These are phyloP conservation scores for Rhizoclosmatium globosum DNA, from an alignment of 192 early-diverging fungal species.

Conservation along the genomic window DNA sequence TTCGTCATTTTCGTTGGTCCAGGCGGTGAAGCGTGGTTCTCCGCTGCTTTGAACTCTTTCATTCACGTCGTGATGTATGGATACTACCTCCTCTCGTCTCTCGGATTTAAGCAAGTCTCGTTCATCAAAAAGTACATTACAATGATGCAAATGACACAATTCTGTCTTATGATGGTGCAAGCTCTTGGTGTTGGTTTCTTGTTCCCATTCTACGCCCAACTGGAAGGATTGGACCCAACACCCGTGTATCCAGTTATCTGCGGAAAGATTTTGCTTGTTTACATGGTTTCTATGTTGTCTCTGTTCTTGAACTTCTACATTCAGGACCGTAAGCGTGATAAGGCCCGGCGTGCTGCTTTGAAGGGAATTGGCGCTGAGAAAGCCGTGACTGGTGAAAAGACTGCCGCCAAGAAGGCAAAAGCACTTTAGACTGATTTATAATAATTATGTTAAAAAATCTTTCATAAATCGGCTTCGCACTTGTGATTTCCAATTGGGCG, in stretches of 20 bases:
- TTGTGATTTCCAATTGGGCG: no score
- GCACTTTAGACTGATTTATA: background rate
- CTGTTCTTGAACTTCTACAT: slow-evolving; percentile 70
- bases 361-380: background rate
- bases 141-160: slow-evolving; percentile 71
- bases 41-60: slow-evolving; percentile 63
- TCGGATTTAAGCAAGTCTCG: slow-evolving; percentile 58
- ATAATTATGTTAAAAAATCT: no score
- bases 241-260: slow-evolving; percentile 60
- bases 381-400: background rate
- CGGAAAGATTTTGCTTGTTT: slow-evolving; percentile 61
- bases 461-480: no score
- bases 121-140: slow-evolving; percentile 73
- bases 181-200: slow-evolving; percentile 48
- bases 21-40: slow-evolving; percentile 60
- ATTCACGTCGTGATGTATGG: slow-evolving; percentile 75
- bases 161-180: slow-evolving; percentile 68
- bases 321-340: slow-evolving; percentile 54
- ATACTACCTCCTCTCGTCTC: slow-evolving; percentile 63
- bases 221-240: slow-evolving; percentile 29
- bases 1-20: slow-evolving; percentile 65
- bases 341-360: background rate
- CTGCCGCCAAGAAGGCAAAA: background rate
- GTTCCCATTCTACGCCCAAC: slow-evolving; percentile 27
- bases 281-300: slow-evolving; percentile 71